Base-by-base conservation (phyloP, 805 yeast genomes). In the Hanseniaspora mollemarum region DNA sequence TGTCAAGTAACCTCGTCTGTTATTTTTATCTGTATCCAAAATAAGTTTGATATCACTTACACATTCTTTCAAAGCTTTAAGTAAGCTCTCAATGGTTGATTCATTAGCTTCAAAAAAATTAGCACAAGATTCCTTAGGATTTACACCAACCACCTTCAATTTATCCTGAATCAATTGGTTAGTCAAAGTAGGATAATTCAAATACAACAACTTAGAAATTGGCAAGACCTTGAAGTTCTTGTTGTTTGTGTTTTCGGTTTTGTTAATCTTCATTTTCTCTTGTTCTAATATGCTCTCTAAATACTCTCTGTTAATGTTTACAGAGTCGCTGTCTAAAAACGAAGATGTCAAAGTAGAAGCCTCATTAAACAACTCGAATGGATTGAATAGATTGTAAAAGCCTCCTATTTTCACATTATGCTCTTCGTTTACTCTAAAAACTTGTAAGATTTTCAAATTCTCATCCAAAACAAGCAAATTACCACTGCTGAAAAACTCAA, bases 401-500 rank as follows among this genome's bases (percentile, higher is more conserved):
- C 81, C 87, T 19, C 90, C 92, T 26, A 86, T 88, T 50, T 75
- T 76, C 55, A 77, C 78, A 33, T 76, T 83, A 59, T 80, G 76
- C 49, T 83, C 94, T 31, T 77, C 77, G 9, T 87, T 96, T 21
- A 82, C 68, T 65, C 96, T 77, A 61, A 83, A 88, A 26, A 87
- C 67, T 0, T 90, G 71, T 59, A 87, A 58, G 46, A 88, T 87
- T 58, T 75, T 79, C 54, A 71, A 64, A 19, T 80, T 74, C 26
- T 77, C 73, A 63, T 90, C 94, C 54, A 90, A 70, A 19, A 90
- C 70, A 18, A 90, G 69, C 50, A 90, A 76, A 61, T 90, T 90
- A 25, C 98, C 98, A 2, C 96, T 96, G 61, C 96, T 84, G 68
- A 88, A 90, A 60, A 90, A 90, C 64, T 90, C 98, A 49, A 90